Base-by-base conservation (phyloP, 192 early-diverging fungal species). In the Fimicolochytrium jonesii region DNA sequence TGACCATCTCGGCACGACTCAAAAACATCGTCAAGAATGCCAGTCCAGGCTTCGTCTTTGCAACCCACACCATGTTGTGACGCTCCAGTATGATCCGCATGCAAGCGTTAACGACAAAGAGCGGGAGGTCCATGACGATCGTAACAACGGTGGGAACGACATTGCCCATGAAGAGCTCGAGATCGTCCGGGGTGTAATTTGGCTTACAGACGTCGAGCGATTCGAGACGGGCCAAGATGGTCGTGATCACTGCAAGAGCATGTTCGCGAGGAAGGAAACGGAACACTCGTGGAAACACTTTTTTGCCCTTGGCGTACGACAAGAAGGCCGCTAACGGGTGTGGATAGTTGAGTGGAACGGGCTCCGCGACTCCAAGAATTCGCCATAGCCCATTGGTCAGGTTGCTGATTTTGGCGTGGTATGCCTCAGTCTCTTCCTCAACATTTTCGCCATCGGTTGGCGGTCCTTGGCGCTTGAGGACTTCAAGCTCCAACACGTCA, bases 241-340 rank as follows among this genome's bases (percentile, higher is more conserved):
- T 69, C 11, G 85, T 91, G 54, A 95, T 78, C 50, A 93, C 61
- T 0, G 80, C 80, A 65, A 96, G 63, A 17, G 79, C 84, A 69
- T 93, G 90, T 55, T 96, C 92, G 4, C 82, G 80, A 20, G 77
- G 71, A 50, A 94, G 70, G 43, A 90, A 87, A 39, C 88, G 83
- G 29, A 91, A 79, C 4, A 91, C 80, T 13, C 96, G 88, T 11
- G 92, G 87, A 34, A 95, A 77, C n/a, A 92, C 73, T 44, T 88
- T 86, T 61, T 92, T 93, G 30, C 94, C 96, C 75, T 99, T 99
- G 33, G 86, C 69, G 59, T 86, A 84, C 25, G 87, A 86, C 51
- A 99, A 71, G 65, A 95, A 82, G 5, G 83, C 85, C 9, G 89
- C 86, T 51, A 97, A 86, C n/a, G 94, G 89, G 65, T 97, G 94